Conservation (phyloP, 331 rosid species). For the Prunus yedoensis region DNA sequence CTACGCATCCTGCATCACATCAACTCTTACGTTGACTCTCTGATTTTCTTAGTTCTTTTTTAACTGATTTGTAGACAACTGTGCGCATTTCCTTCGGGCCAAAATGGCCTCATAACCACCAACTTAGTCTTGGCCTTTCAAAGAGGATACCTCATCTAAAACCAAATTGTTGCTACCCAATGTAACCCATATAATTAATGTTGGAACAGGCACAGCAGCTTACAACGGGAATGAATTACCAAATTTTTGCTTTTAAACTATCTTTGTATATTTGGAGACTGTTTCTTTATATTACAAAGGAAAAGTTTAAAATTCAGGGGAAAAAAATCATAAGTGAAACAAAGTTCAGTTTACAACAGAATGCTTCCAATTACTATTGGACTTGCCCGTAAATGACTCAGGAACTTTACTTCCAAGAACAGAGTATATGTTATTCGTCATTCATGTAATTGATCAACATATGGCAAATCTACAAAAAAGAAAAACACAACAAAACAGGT, state of each 20-base stretch:
- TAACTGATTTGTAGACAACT: no score
- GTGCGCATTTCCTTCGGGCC: not conserved
- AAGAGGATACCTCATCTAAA: not conserved
- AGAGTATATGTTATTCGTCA: not conserved
- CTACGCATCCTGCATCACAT: no score
- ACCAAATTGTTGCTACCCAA: not conserved
- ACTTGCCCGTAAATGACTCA: not conserved
- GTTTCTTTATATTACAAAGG: not conserved
- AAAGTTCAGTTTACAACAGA: not conserved
- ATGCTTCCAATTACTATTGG: not conserved
- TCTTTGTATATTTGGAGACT: not conserved
- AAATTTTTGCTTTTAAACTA: not conserved
- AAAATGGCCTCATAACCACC: not conserved
- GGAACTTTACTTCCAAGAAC: not conserved
- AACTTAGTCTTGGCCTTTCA: not conserved
- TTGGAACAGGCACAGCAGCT: not conserved
- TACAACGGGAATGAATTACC: not conserved
- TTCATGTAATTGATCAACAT: constrained; percentile 17
- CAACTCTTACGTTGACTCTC: no score
- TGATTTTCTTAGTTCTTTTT: no score
- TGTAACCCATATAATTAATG: not conserved
- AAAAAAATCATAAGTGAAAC: not conserved
- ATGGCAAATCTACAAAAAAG: not conserved
- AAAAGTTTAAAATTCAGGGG: not conserved
- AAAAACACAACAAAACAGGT: not conserved